A percentile compares a stretch with the other conserved stretches of the same genome.
Evolutionary conservation across 108 stramenopile genomes (phyloP).

Genomic region (Cylindrotheca closterium): DNA sequence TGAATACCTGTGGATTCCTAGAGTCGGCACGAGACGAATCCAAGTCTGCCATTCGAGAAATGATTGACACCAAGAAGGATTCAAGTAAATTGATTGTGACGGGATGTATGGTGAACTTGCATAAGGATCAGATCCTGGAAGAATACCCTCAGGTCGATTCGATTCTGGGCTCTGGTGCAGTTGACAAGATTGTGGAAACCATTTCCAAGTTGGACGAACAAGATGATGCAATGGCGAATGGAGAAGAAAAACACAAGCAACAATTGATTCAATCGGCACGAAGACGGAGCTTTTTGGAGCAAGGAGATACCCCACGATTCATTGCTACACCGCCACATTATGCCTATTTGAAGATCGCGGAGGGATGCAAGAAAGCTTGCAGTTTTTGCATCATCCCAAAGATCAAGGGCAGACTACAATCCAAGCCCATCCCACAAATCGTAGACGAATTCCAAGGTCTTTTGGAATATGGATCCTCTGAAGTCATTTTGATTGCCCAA

Average conservation of each 20-base stretch:
- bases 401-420: conserved; percentile 45
- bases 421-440: conserved; percentile 39
- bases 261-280: conserved; percentile 3
- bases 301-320: conserved; percentile 40
- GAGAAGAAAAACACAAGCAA: background rate
- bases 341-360: conserved; percentile 49
- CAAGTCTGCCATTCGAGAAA: conserved; percentile 22
- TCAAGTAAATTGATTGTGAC: conserved; percentile 39
- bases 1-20: conserved; percentile 52
- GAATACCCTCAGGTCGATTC: conserved; percentile 40
- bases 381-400: conserved; percentile 54
- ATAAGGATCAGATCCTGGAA: conserved; percentile 33
- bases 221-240: background rate
- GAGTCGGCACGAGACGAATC: conserved; percentile 46
- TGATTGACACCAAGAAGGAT: conserved; percentile 7
- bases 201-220: conserved; percentile 16
- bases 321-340: conserved; percentile 46
- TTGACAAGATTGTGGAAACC: conserved; percentile 41
- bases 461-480: conserved; percentile 31
- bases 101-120: conserved; percentile 53
- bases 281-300: conserved; percentile 36
- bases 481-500: conserved; percentile 52
- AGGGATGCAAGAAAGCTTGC: conserved; percentile 45
- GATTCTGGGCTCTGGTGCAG: conserved; percentile 36
- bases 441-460: conserved; percentile 40